Base-by-base conservation (phyloP, 208 protist species). In the Leishmania gerbilli region DNA sequence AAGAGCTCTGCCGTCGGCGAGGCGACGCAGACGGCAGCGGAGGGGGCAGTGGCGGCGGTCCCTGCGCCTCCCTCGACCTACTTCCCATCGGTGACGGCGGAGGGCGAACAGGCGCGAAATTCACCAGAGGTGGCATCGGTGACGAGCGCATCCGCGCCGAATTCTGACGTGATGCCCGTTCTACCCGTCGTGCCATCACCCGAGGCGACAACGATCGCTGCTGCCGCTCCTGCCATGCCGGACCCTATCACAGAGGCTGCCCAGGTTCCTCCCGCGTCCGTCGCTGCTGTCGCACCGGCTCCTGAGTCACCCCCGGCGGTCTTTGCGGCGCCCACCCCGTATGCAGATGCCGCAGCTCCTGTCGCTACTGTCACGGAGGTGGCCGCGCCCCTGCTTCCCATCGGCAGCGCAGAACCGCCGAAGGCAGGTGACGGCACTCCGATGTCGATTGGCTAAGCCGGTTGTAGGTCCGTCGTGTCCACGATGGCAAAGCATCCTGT, bases 91-190 rank as follows among this genome's bases (percentile, higher is more conserved):
- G 45, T 69, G 9, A 77, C 75, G 13, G 8, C 11, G 55, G 83
- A 79, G 40, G 82, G 40, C 34, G 79, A 86, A 64, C 68, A 76
- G 53, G 85, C 79, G n/a, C 79, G 86, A 24, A 37, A 71, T 31
- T 31, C 34, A 21, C 40, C 68, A 51, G 68, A 17, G 21, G 62
- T 68, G 69, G 31, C 69, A 15, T 45, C 45, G 3, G 45, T 31
- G 69, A 7, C 69, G 69, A 55, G 45, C 11, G 72, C n/a, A 7
- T 53, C n/a, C 27, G 42, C 47, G 8, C 71, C 45, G 27, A 40
- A 13, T 75, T 17, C 27, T 31, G 47, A 51, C 55, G 71, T 21
- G n/a, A 37, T 42, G 31, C 24, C 72, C 9, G 49, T 31, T 47
- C 45, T 34, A 31, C 27, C 69, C 24, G 45, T 51, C 31, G 7